These are phyloP conservation scores for Chalciporus pseudorubinellus DNA, from an alignment of 768 basidiomycete species.

Conservation along the genomic window DNA sequence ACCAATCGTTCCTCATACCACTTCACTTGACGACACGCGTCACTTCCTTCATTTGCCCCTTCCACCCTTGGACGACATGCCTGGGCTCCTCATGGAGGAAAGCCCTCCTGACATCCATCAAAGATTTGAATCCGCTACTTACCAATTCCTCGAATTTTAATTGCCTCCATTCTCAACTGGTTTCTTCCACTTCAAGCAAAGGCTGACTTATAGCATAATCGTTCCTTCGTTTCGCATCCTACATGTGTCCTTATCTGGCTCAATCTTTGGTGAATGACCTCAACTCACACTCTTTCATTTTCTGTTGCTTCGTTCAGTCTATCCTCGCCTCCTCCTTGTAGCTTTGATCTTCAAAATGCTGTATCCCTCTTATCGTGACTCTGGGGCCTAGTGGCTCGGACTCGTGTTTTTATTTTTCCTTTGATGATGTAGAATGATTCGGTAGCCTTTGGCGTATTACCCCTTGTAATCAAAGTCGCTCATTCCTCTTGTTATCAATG, in stretches of 20 bases:
- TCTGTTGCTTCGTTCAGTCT: conserved; percentile 1
- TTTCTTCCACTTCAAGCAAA: conserved; percentile 1
- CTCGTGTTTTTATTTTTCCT: conserved; percentile 2
- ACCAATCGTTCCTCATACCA: conserved; percentile 80
- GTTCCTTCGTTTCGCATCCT: conserved; percentile 4
- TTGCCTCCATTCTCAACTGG: conserved; percentile 5
- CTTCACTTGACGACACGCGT: conserved; percentile 78
- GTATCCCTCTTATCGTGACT: conserved; percentile 24
- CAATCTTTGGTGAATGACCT: not conserved
- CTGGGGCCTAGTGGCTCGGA: not conserved
- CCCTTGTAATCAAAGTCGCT: conserved; percentile 13
- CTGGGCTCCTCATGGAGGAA: conserved; percentile 70
- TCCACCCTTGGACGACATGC: conserved; percentile 76
- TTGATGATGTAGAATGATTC: conserved; percentile 10
- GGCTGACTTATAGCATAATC: conserved; percentile 29
- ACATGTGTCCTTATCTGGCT: conserved; percentile 3
- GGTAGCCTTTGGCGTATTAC: conserved; percentile 2
- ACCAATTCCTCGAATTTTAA: conserved; percentile 78
- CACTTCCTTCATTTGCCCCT: conserved; percentile 81
- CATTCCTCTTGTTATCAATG: not conserved
- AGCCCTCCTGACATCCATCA: conserved; percentile 55
- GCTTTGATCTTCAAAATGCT: conserved; percentile 29
- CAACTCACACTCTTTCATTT: conserved; percentile 9
- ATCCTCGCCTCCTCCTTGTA: conserved; percentile 21
- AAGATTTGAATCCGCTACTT: conserved; percentile 63